Evolutionary conservation across 768 basidiomycete species (phyloP), one percentile per base, ranked within the genome.

Genomic region (Mycena olivaceomarginata): DNA sequence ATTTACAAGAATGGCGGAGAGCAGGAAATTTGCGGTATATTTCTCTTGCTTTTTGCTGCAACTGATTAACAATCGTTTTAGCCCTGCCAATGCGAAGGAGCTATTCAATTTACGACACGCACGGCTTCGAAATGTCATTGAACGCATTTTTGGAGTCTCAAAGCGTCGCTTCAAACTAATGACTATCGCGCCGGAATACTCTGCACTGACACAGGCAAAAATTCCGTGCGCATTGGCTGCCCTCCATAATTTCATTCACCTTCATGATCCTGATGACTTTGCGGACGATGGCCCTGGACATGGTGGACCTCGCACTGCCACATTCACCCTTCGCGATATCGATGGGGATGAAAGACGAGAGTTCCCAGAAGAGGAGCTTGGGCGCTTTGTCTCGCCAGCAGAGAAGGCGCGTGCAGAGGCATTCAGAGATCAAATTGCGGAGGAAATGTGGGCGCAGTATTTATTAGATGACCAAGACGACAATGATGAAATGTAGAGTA

Each of bases 1-100:
- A 85, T 48, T 66, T 84, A 20, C 48, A 76, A 4, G 82, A 85
- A 41, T 85, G 82, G 82, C 75, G 51, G 13, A 18, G 56, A 25
- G 22, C 66, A 16, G 72, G 66, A 16, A 75, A 72, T 63, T 51
- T 65, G 22, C 31, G 69, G 77, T 73, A 48, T 48, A 13, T 13
- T 48, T 18, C 48, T n/a, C n/a, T n/a, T n/a, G n/a, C n/a, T n/a
- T n/a, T n/a, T 31, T 31, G 31, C 31, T 48, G 9, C 9, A 48
- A 6, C 48, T 13, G 9, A 5, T 48, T 48, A 18, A 48, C 48
- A 48, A 18, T 18, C 48, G n/a, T 48, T 48, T 48, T 48, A 48
- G 48, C 48, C 48, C 48, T 48, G 48, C 48, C 12, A 48, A 48
- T 48, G 48, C 48, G 48, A 48, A 48, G 48, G 80, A 83, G 67